Percentiles rank a stretch among this genome's conserved stretches.
Evolutionary conservation across 2,329 filamentous ascomycete species (phyloP).

Genomic region (Colletotrichum falcatum): DNA sequence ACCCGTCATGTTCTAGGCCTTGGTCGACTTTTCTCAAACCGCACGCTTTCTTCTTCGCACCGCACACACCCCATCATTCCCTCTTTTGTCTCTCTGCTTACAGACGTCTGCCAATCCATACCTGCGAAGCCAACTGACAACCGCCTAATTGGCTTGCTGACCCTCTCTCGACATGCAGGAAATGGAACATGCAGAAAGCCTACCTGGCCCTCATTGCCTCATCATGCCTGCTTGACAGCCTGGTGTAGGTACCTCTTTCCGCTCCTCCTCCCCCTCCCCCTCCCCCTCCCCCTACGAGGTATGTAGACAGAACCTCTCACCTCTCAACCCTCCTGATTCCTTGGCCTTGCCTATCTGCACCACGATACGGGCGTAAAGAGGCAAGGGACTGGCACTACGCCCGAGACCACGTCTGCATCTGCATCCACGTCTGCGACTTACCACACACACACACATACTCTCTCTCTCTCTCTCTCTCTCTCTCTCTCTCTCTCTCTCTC

Average conservation of each 20-base stretch:
- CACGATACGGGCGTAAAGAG: conserved; percentile 36
- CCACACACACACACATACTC: too few relatives aligned
- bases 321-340: neutral
- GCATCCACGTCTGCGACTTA: conserved; percentile 9
- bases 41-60: conserved; percentile 36
- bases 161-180: conserved; percentile 20
- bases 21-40: conserved; percentile 20
- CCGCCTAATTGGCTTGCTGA: conserved; percentile 17
- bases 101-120: neutral
- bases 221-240: conserved; percentile 13
- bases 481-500: neutral
- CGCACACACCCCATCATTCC: conserved; percentile 18
- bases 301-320: neutral
- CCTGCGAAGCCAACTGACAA: conserved; percentile 6
- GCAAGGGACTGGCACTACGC: conserved; percentile 35
- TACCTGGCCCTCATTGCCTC: conserved; percentile 27
- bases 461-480: neutral
- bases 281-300: neutral
- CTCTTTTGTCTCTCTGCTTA: conserved; percentile 37
- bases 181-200: conserved; percentile 29
- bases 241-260: neutral
- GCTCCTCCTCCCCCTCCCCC: neutral
- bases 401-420: conserved; percentile 22
- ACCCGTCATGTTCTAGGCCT: conserved; percentile 35
- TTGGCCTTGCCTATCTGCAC: conserved; percentile 16